A percentile compares a stretch with the other conserved stretches of the same genome.
phyloP scores from a whole-genome alignment of 2,329 filamentous ascomycete genomes.

The Cladosporium sp. region DNA sequence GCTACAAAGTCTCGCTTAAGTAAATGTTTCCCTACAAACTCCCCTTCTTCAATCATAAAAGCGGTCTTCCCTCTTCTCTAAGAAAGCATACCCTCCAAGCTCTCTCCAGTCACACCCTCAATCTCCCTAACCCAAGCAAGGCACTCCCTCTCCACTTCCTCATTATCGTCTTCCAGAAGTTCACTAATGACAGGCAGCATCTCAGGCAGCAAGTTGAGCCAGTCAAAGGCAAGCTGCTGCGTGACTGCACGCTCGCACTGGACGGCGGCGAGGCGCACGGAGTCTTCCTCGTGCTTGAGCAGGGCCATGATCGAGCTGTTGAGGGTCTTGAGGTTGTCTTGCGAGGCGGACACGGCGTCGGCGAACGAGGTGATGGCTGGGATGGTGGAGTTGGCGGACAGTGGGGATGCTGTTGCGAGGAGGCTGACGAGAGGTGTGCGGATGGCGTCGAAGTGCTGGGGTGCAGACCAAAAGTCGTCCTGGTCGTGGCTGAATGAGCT shows the following conservation, averaged over 20 bases:
- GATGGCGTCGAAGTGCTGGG: slow-evolving; percentile 75
- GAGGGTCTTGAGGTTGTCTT: slow-evolving; percentile 85
- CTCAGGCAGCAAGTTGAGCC: slow-evolving; percentile 84
- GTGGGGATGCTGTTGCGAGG: slow-evolving; percentile 40
- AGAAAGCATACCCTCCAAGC: slow-evolving; percentile 77
- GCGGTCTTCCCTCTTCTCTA: not conserved
- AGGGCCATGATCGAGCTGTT: slow-evolving; percentile 74
- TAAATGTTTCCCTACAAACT: no score
- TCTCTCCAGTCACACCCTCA: slow-evolving; percentile 84
- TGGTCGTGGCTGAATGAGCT: slow-evolving; percentile 84
- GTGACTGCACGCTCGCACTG: slow-evolving; percentile 69
- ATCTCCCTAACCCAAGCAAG: slow-evolving; percentile 87
- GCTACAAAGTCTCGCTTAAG: no score
- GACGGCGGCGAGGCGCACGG: slow-evolving; percentile 75
- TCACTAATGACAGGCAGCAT: slow-evolving; percentile 97
- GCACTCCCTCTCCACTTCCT: slow-evolving; percentile 84
- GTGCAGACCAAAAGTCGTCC: slow-evolving; percentile 92
- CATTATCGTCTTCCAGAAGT: slow-evolving; percentile 92
- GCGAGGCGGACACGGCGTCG: slow-evolving; percentile 67
- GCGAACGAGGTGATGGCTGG: slow-evolving; percentile 77
- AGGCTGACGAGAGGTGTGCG: slow-evolving; percentile 66
- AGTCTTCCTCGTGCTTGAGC: slow-evolving; percentile 67
- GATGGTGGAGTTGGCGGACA: slow-evolving; percentile 50
- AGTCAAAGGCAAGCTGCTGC: slow-evolving; percentile 81
- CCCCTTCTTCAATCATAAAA: no score